Conservation (phyloP, 768 basidiomycete species). For the Auricularia auricula-judae region DNA sequence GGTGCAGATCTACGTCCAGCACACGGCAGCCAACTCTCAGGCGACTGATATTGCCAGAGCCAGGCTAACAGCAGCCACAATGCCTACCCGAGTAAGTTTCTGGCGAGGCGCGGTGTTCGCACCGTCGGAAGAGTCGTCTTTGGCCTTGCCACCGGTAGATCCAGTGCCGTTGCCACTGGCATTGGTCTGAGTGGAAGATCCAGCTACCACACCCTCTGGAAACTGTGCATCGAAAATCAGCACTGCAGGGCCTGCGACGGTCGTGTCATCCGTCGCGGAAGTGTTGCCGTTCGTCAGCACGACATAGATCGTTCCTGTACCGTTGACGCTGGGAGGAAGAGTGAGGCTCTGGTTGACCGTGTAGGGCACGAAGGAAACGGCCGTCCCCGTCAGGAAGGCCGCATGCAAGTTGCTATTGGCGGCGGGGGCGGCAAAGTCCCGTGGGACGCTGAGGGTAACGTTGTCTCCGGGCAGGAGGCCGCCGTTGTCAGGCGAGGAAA, state of each 20-base stretch:
- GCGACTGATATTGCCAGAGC: too few relatives aligned
- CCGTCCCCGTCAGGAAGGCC: conserved; percentile 40
- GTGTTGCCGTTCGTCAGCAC: conserved; percentile 31
- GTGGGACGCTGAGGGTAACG: conserved; percentile 18
- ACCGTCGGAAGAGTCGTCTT: not conserved
- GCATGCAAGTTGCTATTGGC: conserved; percentile 23
- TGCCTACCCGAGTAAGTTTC: too few relatives aligned
- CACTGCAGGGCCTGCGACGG: conserved; percentile 47
- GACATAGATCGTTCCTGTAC: conserved; percentile 39
- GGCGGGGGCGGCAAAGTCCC: conserved; percentile 1
- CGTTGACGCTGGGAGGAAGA: conserved; percentile 29
- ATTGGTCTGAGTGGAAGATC: not conserved
- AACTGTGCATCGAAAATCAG: conserved; percentile 28
- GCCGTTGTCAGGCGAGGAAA: conserved; percentile 14
- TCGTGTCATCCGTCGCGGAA: conserved; percentile 32
- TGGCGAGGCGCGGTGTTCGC: not conserved
- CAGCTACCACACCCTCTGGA: conserved; percentile 7
- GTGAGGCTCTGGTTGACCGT: conserved; percentile 19
- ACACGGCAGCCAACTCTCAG: too few relatives aligned
- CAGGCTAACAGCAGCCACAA: too few relatives aligned
- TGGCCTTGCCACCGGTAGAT: not conserved
- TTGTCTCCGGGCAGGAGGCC: conserved; percentile 17
- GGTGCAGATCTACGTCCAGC: too few relatives aligned
- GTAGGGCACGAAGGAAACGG: conserved; percentile 27
- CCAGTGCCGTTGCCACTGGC: not conserved